Base-by-base conservation (phyloP, 129 eudicot species). In the Centaurea solstitialis region DNA sequence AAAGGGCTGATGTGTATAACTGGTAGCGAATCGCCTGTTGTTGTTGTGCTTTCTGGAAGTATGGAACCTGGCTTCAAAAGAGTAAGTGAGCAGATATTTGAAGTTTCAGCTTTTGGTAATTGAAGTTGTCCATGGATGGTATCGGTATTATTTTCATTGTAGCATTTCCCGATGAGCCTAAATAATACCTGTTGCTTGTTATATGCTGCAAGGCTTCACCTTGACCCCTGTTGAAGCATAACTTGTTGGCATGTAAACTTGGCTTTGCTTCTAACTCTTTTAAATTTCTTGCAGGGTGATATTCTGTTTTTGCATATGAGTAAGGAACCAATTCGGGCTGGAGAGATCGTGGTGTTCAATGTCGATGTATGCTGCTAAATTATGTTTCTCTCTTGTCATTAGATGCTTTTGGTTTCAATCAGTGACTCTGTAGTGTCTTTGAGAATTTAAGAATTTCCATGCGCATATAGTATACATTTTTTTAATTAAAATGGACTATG, bases 11-110 rank as follows among this genome's bases (percentile, higher is more conserved):
- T 92, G 97, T 91, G 97, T 40, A 20, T 92, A 47, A 92, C 97
- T 77, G 97, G 99, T 47, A 95, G 99, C 72, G 99, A 95, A 57
- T 92, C 99, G 5, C 99, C 99, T 68, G 97, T 93, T 40, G 99
- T 93, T 39, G 99, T 95, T 71, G 99, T 95, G 80, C 97, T 95
- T 74, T 93, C 99, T 80, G 99, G 98, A 82, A 95, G 99, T 76
- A 95, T 95, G 99, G 99, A 95, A 76, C 98, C 99, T 70, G 99
- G 99, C n/a, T 95, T 95, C 70, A 87, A 89, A 88, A 92, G 99
- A 87, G 99, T 89, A 84, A 82, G 91, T 80, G 69, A 15, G 45
- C 18, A 22, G 73, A 38, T 65, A 39, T 10, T 40, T 65, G 3
- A 68, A 28, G 22, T 68, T 68, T n/a, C 22, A 17, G 21, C 21